Conservation (phyloP, 2,329 filamentous ascomycete species). For the Sporothrix luriei region DNA sequence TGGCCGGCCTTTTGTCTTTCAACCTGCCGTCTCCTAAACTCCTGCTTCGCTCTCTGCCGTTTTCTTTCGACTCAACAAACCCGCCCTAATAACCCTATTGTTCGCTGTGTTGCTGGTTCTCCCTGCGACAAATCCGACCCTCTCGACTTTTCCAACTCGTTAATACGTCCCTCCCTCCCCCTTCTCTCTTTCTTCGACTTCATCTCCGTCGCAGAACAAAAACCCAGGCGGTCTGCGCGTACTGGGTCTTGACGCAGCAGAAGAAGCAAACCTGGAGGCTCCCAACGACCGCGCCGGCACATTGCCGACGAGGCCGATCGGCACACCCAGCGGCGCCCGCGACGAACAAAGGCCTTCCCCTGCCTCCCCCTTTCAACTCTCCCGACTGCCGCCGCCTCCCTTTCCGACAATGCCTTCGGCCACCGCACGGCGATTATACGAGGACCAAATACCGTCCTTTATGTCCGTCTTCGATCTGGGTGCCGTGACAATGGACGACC, state of each 20-base stretch:
- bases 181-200: background rate
- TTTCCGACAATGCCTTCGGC: conserved; percentile 61
- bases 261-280: conserved; percentile 24
- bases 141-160: background rate
- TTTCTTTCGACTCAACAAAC: background rate
- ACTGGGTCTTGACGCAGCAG: conserved; percentile 14
- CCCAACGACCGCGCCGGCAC: conserved; percentile 25
- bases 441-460: conserved; percentile 73
- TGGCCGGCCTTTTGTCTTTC: conserved; percentile 33
- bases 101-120: conserved; percentile 14
- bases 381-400: background rate
- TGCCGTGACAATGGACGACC: conserved; percentile 56
- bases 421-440: conserved; percentile 62
- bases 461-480: conserved; percentile 75
- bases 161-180: background rate
- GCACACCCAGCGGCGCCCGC: background rate
- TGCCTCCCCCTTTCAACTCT: background rate
- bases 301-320: conserved; percentile 22
- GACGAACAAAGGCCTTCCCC: conserved; percentile 1
- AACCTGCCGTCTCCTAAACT: conserved; percentile 12
- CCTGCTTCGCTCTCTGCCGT: conserved; percentile 5
- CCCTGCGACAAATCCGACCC: background rate
- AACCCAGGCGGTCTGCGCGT: conserved; percentile 29
- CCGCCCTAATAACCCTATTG: background rate
- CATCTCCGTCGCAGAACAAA: background rate